Conservation (phyloP, 2,329 filamentous ascomycete genomes). For the Capronia epimyces region DNA sequence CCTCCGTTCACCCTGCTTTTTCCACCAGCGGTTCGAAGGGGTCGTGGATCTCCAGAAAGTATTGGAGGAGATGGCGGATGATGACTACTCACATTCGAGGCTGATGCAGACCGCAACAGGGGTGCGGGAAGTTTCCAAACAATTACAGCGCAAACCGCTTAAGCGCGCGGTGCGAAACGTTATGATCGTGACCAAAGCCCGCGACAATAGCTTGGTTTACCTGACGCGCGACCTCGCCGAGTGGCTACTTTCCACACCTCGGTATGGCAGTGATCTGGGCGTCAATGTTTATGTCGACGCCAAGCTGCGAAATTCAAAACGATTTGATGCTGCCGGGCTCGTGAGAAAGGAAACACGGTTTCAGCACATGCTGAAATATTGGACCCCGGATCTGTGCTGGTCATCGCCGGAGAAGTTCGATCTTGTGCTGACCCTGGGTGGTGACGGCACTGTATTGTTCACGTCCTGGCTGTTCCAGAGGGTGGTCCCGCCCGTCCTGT, state of each 20-base stretch:
- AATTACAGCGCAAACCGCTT: constrained; percentile 85
- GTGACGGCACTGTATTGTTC: constrained; percentile 95
- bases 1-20: constrained; percentile 91
- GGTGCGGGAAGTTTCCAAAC: constrained; percentile 91
- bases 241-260: constrained; percentile 82
- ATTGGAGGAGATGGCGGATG: constrained; percentile 82
- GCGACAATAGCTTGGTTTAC: constrained; percentile 86
- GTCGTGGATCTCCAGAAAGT: constrained; percentile 93
- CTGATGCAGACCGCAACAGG: constrained; percentile 92
- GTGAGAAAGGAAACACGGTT: constrained; percentile 70
- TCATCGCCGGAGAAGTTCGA: constrained; percentile 91
- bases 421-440: constrained; percentile 84
- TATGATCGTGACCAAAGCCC: constrained; percentile 98
- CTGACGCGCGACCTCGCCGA: constrained; percentile 80
- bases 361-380: constrained; percentile 81
- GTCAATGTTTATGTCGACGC: constrained; percentile 98
- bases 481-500: constrained; percentile 86
- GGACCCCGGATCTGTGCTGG: constrained; percentile 95
- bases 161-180: constrained; percentile 86
- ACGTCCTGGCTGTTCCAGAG: constrained; percentile 95
- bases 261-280: constrained; percentile 83
- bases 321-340: constrained; percentile 73
- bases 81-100: constrained; percentile 86
- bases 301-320: constrained; percentile 80
- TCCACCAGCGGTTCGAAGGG: constrained; percentile 94